phyloP scores from a whole-genome alignment of 345 rosid species.

The Camelina sativa region DNA sequence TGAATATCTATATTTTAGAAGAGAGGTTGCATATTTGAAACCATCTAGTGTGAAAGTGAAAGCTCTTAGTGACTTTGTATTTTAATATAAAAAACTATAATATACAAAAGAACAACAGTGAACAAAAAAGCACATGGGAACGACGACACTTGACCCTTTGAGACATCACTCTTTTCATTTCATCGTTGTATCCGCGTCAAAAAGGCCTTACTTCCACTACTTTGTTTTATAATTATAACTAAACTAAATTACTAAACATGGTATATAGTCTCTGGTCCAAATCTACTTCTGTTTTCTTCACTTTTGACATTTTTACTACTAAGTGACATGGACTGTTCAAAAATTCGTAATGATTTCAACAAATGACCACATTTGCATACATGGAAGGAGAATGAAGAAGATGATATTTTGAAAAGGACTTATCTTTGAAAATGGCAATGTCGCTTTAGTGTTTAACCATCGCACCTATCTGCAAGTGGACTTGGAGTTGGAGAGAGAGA shows the following conservation, averaged over 20 bases:
- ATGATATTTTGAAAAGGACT: conserved; percentile 28
- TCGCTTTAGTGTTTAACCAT: conserved; percentile 38
- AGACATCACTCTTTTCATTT: conserved; percentile 27
- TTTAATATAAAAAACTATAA: neutral
- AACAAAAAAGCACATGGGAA: conserved; percentile 41
- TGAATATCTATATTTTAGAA: neutral
- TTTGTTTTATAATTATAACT: conserved; percentile 13
- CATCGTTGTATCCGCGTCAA: conserved; percentile 45
- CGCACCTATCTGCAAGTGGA: conserved; percentile 40
- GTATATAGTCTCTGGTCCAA: conserved; percentile 23
- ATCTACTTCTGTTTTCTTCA: conserved; percentile 12
- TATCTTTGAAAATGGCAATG: conserved; percentile 33
- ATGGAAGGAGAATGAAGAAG: conserved; percentile 28
- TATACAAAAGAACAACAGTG: neutral
- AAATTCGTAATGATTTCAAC: conserved; percentile 37
- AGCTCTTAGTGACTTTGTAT: neutral
- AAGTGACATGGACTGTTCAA: conserved; percentile 36
- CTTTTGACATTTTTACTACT: conserved; percentile 24
- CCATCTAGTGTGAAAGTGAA: neutral
- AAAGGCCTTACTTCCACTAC: conserved; percentile 27
- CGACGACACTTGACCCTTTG: conserved; percentile 25
- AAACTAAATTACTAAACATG: conserved; percentile 24
- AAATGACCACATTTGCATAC: conserved; percentile 31
- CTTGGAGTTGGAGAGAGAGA: conserved; percentile 22
- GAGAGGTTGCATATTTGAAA: neutral